These are phyloP conservation scores for Trichomonas tenax DNA, from an alignment of 208 protist species.

Conservation along the genomic window DNA sequence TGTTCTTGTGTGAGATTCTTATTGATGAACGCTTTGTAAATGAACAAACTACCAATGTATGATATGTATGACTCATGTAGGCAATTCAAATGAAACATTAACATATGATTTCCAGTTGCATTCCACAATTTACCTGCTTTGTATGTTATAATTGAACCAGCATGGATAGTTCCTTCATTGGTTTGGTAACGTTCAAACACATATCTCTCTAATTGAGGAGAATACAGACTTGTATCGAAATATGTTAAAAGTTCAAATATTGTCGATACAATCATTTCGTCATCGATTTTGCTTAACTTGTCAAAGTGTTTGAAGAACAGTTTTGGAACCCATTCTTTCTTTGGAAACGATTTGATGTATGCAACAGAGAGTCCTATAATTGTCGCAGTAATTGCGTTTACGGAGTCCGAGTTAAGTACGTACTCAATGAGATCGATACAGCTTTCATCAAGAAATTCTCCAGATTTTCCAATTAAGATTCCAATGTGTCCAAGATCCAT, in stretches of 20 bases:
- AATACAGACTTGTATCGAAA: neutral
- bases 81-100: neutral
- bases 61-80: neutral
- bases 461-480: neutral
- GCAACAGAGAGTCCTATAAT: neutral
- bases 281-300: neutral
- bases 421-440: neutral
- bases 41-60: neutral
- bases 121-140: neutral
- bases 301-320: neutral
- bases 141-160: neutral
- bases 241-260: neutral
- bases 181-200: neutral
- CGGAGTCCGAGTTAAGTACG: neutral
- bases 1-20: neutral
- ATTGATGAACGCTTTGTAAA: neutral
- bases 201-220: neutral
- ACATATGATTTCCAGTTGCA: neutral
- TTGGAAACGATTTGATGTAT: neutral
- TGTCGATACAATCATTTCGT: neutral
- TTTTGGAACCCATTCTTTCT: neutral
- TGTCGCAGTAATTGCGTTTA: neutral
- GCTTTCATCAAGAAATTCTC: neutral
- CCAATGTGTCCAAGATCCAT: neutral
- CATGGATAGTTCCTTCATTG: neutral